A percentile compares a stretch with the other conserved stretches of the same genome.
Conservation (phyloP, 331 rosid species). For the Telfairia occidentalis region DNA sequence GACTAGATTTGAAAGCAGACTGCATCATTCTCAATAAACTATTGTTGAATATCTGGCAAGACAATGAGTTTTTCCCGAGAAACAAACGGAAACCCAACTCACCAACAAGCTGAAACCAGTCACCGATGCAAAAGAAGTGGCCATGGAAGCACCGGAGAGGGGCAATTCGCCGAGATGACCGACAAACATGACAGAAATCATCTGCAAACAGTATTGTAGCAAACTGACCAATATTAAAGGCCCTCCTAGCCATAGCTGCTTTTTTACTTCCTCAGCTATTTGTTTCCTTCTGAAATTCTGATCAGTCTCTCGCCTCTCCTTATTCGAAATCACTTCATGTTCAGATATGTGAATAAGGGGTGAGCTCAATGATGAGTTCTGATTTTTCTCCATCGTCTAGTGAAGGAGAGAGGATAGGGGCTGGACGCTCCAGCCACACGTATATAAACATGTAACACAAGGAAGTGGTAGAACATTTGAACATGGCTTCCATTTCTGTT, state of each 20-base stretch:
- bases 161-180: constrained; percentile 82
- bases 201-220: constrained; percentile 27
- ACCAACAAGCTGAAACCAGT: constrained; percentile 74
- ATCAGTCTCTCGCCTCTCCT: neutral
- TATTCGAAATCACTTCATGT: neutral
- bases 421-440: neutral
- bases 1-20: neutral
- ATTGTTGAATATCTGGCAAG: neutral
- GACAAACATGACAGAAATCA: constrained; percentile 67
- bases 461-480: neutral
- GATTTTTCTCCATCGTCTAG: constrained; percentile 30
- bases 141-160: constrained; percentile 72
- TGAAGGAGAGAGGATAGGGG: neutral
- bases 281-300: constrained; percentile 13
- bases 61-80: neutral
- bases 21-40: neutral
- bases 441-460: neutral
- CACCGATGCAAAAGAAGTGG: constrained; percentile 54
- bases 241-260: constrained; percentile 77
- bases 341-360: constrained; percentile 29
- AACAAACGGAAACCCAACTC: constrained; percentile 12
- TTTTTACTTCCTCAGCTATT: constrained; percentile 41
- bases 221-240: constrained; percentile 46
- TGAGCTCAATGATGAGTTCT: constrained; percentile 16
- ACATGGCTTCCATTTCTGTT: neutral